A percentile compares a stretch with the other conserved stretches of the same genome.
Conservation (phyloP, 345 rosid genomes). For the Dipteronia sinensis region DNA sequence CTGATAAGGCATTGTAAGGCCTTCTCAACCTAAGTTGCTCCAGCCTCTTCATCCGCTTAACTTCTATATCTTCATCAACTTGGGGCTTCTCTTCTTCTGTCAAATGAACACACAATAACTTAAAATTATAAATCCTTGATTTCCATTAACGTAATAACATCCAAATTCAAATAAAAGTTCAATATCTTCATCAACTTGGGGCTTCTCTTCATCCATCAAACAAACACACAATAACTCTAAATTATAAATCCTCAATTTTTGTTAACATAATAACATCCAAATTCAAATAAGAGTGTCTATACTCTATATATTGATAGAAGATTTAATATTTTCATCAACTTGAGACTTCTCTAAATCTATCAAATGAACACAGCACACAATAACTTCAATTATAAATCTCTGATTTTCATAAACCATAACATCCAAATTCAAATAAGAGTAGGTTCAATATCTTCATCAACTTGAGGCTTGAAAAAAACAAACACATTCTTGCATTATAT, state of each 20-base stretch:
- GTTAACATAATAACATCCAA: background rate
- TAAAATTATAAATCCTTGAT: background rate
- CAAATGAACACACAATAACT: background rate
- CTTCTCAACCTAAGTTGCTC: slow-evolving; percentile 67
- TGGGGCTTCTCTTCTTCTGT: slow-evolving; percentile 69
- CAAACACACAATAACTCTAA: background rate
- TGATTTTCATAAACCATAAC: background rate
- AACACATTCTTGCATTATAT: background rate
- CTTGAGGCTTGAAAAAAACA: background rate
- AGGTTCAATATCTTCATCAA: background rate
- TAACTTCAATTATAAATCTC: background rate
- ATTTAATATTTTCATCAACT: slow-evolving; percentile 64
- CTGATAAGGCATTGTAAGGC: slow-evolving; percentile 64
- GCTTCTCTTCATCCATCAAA: background rate
- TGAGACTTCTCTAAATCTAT: too few species aligned
- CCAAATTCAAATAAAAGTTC: slow-evolving; percentile 1
- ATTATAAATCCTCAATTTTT: background rate
- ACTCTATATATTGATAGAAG: too few species aligned
- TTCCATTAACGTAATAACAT: background rate
- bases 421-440: slow-evolving; percentile 3
- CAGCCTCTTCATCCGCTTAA: slow-evolving; percentile 77
- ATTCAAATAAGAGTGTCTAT: background rate
- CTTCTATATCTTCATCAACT: slow-evolving; percentile 90
- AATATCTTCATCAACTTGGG: slow-evolving; percentile 64
- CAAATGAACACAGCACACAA: background rate